Evolutionary conservation across 169 alveolate genomes (phyloP).

Genomic region (Toxoplasma gondii): DNA sequence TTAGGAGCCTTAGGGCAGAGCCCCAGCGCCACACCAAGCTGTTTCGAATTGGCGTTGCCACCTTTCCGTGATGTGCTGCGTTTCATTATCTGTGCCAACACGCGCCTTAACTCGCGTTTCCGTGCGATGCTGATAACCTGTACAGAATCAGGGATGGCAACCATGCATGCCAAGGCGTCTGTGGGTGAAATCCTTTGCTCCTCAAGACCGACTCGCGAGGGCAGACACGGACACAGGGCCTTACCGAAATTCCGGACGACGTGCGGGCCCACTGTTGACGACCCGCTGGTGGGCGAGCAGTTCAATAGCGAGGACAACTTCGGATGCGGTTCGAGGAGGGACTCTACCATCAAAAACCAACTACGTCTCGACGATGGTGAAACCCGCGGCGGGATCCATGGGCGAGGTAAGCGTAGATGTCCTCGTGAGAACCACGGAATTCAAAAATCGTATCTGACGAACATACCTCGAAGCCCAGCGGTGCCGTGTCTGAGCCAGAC

Average conservation of each 20-base stretch:
- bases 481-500: too few species aligned
- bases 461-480: too few species aligned
- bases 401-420: neutral
- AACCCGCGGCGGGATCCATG: neutral
- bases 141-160: neutral
- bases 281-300: neutral
- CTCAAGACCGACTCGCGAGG: neutral
- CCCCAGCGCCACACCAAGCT: too few species aligned
- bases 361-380: neutral
- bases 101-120: neutral
- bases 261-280: neutral
- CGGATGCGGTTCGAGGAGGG: neutral
- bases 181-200: neutral
- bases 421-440: too few species aligned
- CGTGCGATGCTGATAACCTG: neutral
- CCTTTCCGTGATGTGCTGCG: too few species aligned
- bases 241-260: neutral
- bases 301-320: neutral
- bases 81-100: too few species aligned
- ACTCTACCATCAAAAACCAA: neutral
- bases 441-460: too few species aligned
- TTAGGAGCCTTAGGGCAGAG: too few species aligned
- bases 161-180: neutral
- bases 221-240: neutral
- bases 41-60: too few species aligned